phyloP scores from a whole-genome alignment of 345 rosid species.

The Triadica sebifera region DNA sequence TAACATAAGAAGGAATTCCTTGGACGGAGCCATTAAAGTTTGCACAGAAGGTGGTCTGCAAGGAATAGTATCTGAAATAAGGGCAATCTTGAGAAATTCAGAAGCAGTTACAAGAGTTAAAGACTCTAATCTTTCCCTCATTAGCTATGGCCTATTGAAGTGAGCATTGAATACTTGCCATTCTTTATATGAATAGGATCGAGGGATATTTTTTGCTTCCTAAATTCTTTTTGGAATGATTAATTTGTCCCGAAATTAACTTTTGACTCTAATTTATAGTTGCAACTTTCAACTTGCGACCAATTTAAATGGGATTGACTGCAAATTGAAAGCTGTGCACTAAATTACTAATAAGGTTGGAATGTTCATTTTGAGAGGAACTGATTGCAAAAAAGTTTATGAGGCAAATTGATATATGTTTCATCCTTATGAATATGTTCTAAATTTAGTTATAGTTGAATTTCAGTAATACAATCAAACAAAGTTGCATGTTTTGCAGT shows the following conservation, averaged over 20 bases:
- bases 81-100: slow-evolving; percentile 30
- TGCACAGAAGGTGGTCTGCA: slow-evolving; percentile 28
- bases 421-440: too few species aligned
- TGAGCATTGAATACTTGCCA: neutral
- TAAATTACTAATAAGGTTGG: neutral
- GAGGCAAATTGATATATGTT: too few species aligned
- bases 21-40: slow-evolving; percentile 29
- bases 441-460: neutral
- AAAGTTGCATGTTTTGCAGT: slow-evolving; percentile 9
- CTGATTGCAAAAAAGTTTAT: too few species aligned
- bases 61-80: slow-evolving; percentile 30
- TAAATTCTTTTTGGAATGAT: too few species aligned
- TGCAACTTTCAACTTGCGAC: too few species aligned
- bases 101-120: slow-evolving; percentile 24
- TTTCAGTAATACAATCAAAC: neutral
- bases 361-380: neutral
- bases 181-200: neutral
- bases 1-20: slow-evolving; percentile 28
- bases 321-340: too few species aligned
- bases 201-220: too few species aligned
- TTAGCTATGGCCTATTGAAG: slow-evolving; percentile 29
- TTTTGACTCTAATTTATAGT: too few species aligned
- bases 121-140: slow-evolving; percentile 18
- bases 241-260: too few species aligned
- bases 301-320: too few species aligned